A percentile compares a stretch with the other conserved stretches of the same genome.
Evolutionary conservation across 192 early-diverging fungal species (phyloP).

Genomic region (Physocladia obscura): DNA sequence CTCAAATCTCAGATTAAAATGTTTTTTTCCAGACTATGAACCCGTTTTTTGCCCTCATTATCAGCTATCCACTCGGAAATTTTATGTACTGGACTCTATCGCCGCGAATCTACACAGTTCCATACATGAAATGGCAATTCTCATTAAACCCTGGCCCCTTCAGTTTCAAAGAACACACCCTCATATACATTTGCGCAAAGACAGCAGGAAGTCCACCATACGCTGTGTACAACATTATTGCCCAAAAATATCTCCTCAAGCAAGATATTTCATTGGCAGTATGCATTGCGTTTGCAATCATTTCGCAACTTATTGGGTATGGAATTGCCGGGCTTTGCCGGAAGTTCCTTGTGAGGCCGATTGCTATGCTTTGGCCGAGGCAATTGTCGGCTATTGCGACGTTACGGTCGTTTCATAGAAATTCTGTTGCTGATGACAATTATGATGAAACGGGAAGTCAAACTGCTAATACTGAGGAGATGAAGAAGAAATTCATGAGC

Average conservation of each 20-base stretch:
- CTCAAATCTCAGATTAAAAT: background rate
- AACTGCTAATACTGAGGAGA: background rate
- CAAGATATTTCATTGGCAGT: conserved; percentile 25
- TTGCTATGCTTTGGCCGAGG: conserved; percentile 86
- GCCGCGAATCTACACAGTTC: conserved; percentile 23
- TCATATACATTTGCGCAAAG: conserved; percentile 67
- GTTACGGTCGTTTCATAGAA: conserved; percentile 54
- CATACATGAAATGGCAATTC: conserved; percentile 19
- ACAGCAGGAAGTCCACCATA: conserved; percentile 36
- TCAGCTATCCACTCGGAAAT: conserved; percentile 71
- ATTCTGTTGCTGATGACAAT: background rate
- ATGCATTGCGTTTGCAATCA: conserved; percentile 53
- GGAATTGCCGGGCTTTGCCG: conserved; percentile 72
- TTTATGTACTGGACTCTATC: conserved; percentile 65
- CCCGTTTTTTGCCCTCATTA: conserved; percentile 36
- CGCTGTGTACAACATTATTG: conserved; percentile 46
- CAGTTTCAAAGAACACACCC: conserved; percentile 73
- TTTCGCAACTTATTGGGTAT: conserved; percentile 68
- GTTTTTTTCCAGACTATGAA: conserved; percentile 47
- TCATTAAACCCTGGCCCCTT: conserved; percentile 62
- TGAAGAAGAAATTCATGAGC: background rate
- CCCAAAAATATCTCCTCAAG: conserved; percentile 16
- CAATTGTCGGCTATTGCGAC: conserved; percentile 34
- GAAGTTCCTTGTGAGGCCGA: conserved; percentile 81
- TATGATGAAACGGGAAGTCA: conserved; percentile 5